Evolutionary conservation across 1,284 basidiomycete species (phyloP).

Genomic region (Leccinum fuscescens): DNA sequence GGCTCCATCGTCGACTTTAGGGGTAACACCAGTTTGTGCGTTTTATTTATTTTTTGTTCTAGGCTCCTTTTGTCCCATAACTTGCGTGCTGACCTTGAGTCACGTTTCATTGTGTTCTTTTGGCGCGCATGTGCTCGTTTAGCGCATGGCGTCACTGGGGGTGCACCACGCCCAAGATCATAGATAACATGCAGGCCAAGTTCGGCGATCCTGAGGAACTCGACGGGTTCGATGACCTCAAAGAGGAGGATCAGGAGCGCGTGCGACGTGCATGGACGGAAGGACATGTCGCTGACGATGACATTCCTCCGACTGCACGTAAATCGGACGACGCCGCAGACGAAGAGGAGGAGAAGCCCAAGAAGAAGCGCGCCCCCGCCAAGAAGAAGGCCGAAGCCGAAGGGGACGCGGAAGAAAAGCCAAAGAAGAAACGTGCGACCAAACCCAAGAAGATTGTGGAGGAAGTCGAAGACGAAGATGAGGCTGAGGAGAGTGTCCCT

Average conservation of each 20-base stretch:
- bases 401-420: constrained; percentile 42
- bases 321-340: constrained; percentile 52
- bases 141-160: constrained; percentile 84
- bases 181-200: constrained; percentile 70
- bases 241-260: constrained; percentile 62
- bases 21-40: constrained; percentile 72
- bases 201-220: constrained; percentile 62
- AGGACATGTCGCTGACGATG: constrained; percentile 74
- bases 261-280: constrained; percentile 68
- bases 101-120: neutral
- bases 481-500: constrained; percentile 37
- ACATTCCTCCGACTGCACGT: constrained; percentile 70
- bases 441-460: constrained; percentile 40
- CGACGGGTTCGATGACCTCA: constrained; percentile 71
- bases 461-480: constrained; percentile 42
- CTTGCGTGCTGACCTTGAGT: neutral
- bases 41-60: constrained; percentile 18
- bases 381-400: constrained; percentile 44
- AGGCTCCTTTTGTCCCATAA: neutral
- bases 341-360: constrained; percentile 40
- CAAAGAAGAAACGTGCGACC: constrained; percentile 38
- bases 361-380: constrained; percentile 38
- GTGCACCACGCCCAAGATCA: constrained; percentile 68
- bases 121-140: neutral
- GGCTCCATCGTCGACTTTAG: constrained; percentile 77